These are phyloP conservation scores for Aspergillus ruber DNA, from an alignment of 2,329 filamentous ascomycete species.

Conservation along the genomic window DNA sequence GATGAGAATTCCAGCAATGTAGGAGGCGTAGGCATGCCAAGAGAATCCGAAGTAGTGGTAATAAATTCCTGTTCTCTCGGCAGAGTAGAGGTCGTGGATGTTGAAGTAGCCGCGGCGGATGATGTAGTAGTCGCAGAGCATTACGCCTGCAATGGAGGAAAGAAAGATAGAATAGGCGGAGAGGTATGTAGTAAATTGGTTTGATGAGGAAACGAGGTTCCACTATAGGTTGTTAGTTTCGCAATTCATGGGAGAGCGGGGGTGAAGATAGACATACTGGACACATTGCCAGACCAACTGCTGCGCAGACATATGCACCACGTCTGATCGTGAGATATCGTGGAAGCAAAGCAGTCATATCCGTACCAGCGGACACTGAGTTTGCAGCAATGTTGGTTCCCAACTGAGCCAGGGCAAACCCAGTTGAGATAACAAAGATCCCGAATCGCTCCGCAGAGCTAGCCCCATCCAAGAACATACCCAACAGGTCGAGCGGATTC, in stretches of 20 bases:
- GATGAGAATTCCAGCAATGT: constrained; percentile 75
- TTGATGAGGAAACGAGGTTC: constrained; percentile 66
- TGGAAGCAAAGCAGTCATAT: constrained; percentile 73
- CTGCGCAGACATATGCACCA: constrained; percentile 77
- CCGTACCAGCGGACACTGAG: constrained; percentile 74
- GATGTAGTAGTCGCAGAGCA: constrained; percentile 79
- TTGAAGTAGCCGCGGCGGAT: constrained; percentile 78
- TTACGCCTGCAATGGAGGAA: constrained; percentile 89
- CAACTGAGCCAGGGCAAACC: constrained; percentile 72
- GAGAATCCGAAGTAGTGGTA: constrained; percentile 68
- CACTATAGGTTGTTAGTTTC: constrained; percentile 23
- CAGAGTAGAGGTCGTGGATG: constrained; percentile 71
- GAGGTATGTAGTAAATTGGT: constrained; percentile 86
- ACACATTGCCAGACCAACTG: constrained; percentile 75
- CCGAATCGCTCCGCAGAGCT: constrained; percentile 64
- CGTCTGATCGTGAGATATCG: constrained; percentile 79
- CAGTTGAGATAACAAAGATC: constrained; percentile 64
- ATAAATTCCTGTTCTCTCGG: constrained; percentile 56
- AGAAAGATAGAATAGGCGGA: constrained; percentile 90
- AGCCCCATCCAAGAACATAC: constrained; percentile 62
- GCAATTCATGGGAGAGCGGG: too few relatives aligned
- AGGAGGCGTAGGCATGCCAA: constrained; percentile 77
- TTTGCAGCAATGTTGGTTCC: constrained; percentile 87
- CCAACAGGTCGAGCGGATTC: constrained; percentile 65
- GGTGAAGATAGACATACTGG: constrained; percentile 45